These are phyloP conservation scores for Thelephora ganbajun DNA, from an alignment of 768 basidiomycete genomes.

Conservation along the genomic window DNA sequence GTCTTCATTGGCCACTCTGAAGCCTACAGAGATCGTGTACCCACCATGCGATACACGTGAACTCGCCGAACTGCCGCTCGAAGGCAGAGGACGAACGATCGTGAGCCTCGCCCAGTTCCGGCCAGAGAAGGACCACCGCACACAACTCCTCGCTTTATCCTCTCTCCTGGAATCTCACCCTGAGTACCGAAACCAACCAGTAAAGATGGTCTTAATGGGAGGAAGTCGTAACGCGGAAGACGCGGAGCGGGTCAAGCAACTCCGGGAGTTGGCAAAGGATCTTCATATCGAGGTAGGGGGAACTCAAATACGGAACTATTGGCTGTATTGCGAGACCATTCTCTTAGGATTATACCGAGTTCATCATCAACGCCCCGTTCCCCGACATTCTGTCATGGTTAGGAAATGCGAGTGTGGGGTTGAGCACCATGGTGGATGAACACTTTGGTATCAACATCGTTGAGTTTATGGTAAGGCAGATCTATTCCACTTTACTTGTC, in stretches of 20 bases:
- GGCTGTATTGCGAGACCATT: constrained; percentile 1
- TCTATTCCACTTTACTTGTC: constrained; percentile 5
- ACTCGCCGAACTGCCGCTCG: constrained; percentile 43
- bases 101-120: constrained; percentile 92
- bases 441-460: constrained; percentile 98
- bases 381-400: constrained; percentile 56
- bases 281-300: constrained; percentile 48
- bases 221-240: constrained; percentile 76
- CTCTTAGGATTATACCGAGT: constrained; percentile 50
- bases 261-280: constrained; percentile 44
- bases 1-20: constrained; percentile 6
- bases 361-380: constrained; percentile 77
- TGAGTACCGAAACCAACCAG: constrained; percentile 27
- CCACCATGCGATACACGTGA: constrained; percentile 84
- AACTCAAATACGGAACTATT: not conserved
- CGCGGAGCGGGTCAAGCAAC: constrained; percentile 44
- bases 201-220: constrained; percentile 68
- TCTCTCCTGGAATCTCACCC: constrained; percentile 45
- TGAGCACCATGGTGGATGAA: constrained; percentile 97
- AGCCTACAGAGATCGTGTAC: constrained; percentile 47
- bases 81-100: constrained; percentile 45
- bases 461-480: constrained; percentile 74
- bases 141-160: constrained; percentile 62
- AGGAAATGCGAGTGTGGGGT: constrained; percentile 62
- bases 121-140: constrained; percentile 88